Conservation (phyloP, 2,329 filamentous ascomycete genomes). For the Xylaria sp. region DNA sequence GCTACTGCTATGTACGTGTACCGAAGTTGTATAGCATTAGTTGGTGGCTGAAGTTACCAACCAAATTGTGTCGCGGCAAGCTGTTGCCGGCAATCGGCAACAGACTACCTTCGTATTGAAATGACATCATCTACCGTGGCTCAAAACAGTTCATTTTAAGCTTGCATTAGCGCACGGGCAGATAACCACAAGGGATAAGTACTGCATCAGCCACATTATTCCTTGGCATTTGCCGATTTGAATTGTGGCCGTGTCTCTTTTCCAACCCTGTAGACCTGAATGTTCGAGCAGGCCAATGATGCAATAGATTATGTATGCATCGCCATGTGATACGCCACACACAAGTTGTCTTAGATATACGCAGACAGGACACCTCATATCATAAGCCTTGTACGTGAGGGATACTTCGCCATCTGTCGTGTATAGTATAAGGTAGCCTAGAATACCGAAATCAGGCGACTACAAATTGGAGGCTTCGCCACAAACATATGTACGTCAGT, state of each 20-base stretch:
- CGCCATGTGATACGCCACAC: conserved; percentile 4
- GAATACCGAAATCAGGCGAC: background rate
- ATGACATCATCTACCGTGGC: conserved; percentile 31
- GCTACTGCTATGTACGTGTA: too few species aligned
- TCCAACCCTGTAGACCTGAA: background rate
- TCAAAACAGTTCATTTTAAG: conserved; percentile 1
- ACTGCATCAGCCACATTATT: conserved; percentile 25
- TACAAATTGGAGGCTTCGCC: background rate
- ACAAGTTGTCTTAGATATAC: background rate
- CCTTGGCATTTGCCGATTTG: background rate
- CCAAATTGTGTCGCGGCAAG: background rate
- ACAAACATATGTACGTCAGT: conserved; percentile 3
- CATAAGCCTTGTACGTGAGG: background rate
- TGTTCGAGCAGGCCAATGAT: background rate
- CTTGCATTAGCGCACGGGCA: conserved; percentile 23
- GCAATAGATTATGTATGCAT: conserved; percentile 4
- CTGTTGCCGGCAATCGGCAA: conserved; percentile 28
- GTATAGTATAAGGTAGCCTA: conserved; percentile 2
- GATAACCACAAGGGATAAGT: background rate
- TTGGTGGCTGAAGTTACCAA: too few species aligned
- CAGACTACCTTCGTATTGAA: conserved; percentile 2
- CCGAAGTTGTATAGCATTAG: too few species aligned
- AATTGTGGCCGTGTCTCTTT: conserved; percentile 10
- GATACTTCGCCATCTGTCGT: background rate
- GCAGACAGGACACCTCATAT: background rate